Base-by-base conservation (phyloP, 2,329 filamentous ascomycete species). In the Aspergillus fumigatus region DNA sequence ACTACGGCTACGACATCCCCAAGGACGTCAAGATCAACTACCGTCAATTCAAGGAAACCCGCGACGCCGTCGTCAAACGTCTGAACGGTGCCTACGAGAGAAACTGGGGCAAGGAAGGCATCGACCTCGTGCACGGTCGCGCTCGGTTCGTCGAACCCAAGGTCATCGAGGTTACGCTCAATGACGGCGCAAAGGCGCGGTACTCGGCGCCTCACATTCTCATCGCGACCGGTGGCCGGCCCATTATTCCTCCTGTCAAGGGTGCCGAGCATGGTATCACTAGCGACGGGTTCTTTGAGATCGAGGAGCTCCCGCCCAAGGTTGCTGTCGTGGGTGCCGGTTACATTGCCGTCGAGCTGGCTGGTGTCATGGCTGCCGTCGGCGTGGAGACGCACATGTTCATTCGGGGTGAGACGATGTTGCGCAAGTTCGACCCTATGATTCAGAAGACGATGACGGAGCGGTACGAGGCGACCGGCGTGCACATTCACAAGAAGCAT, bases 381-480 rank as follows among this genome's bases (percentile, higher is more conserved):
- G 76, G 79, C 17, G 77, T 79, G 14, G 78, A 80, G 59, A 78
- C 77, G 2, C 77, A 80, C 66, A 72, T 81, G 73, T 80, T 80
- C 64, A 79, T 81, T 60, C 75, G 79, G 11, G 75, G 76, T 8
- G 67, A 80, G 43, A 75, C 67, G 11, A 79, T 82, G 59, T 65
- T 82, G 60, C 71, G 79, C 59, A 80, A 76, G 59, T 81, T 82
- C 62, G 79, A 82, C 65, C 78, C 78, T 0, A 81, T 81, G 78
- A 67, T 82, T 51, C 78, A 80, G 63, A 70, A 79, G 51, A 81
- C 79, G 11, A 75, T 82, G 74, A 81, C 79, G 11, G 73, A 77
- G 54, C 73, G 77, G 43, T 82, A 82, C 59, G 79, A 80, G 61
- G 75, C 77, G 40, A 66, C 72, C 3, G 80, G 80, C 11, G 71